Base-by-base conservation (phyloP, 2,329 filamentous ascomycete genomes). In the Neofusicoccum kwambonambiense region DNA sequence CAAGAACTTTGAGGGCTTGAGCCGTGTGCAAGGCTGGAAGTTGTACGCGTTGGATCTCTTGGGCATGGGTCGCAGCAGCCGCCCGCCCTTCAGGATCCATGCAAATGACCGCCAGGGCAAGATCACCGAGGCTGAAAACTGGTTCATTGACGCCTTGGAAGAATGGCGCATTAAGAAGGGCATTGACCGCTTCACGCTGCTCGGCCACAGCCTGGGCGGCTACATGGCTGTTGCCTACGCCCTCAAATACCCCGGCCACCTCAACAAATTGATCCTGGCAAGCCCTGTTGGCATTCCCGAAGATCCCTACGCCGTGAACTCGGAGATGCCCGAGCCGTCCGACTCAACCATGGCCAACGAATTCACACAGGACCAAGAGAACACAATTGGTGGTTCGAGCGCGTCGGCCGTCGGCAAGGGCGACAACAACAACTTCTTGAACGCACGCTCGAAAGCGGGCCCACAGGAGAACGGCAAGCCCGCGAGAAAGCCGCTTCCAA, bases 201-300 rank as follows among this genome's bases (percentile, higher is more conserved):
- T 98, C 7, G 95, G 94, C 1, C 95, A 99, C 80, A 96, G 91
- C 51, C 83, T 99, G 52, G 95, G 95, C 64, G 95, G 95, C 5
- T 99, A 99, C 75, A 90, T 99, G 75, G 93, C 94, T 4, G 90
- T 96, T 0, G 93, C 93, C 19, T 99, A 99, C 75, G 93, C 95
- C 1, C 83, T 98, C 66, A 99, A 99, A 77, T 99, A 99, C 73
- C 95, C 95, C 0, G 94, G 94, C 13, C 91, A 87, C 70, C 80
- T 99, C 39, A 97, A 99, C 80, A 99, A 99, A 80, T 86, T 99
- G 67, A 96, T 99, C 68, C 85, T 99, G 35, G 95, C 92, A 0
- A 97, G 92, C 0, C 95, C 95, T 0, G 95, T 97, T 19, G 95
- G 95, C 19, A 90, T 99, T 7, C 95, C 95, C 1, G 93, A 96